Evolutionary conservation across 2,329 filamentous ascomycete genomes (phyloP).

Genomic region (Cercospora sp.): DNA sequence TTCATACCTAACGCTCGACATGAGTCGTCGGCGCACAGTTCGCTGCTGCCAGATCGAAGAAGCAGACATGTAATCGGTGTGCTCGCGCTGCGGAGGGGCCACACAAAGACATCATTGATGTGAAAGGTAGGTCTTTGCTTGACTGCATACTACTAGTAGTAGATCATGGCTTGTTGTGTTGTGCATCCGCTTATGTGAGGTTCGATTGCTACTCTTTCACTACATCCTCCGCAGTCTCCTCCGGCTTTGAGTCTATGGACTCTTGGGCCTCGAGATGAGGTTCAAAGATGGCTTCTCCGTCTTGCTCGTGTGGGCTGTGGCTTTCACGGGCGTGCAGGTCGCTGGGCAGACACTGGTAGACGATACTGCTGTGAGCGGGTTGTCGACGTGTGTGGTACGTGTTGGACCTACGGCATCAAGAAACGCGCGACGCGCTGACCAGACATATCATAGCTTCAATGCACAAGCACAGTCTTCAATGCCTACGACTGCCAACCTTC

Average conservation of each 20-base stretch:
- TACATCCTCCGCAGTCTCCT: neutral
- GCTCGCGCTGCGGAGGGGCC: neutral
- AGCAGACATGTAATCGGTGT: conserved; percentile 9
- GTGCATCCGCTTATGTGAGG: neutral
- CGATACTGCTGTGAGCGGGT: conserved; percentile 12
- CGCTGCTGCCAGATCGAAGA: conserved; percentile 3
- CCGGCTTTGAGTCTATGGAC: neutral
- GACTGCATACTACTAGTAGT: neutral
- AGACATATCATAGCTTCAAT: conserved; percentile 8
- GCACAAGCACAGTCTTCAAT: conserved; percentile 10
- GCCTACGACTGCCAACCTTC: conserved; percentile 15
- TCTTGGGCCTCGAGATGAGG: conserved; percentile 14
- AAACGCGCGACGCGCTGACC: neutral
- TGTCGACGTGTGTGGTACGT: conserved; percentile 23
- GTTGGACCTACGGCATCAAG: neutral
- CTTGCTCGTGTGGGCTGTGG: neutral
- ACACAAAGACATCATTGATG: neutral
- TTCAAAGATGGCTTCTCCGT: neutral
- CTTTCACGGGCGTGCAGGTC: neutral
- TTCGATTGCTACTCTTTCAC: neutral
- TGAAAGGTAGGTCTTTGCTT: neutral
- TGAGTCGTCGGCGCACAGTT: conserved; percentile 4
- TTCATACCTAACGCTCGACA: conserved; percentile 15
- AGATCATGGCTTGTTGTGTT: neutral
- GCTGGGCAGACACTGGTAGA: conserved; percentile 5